phyloP scores from a whole-genome alignment of 2,329 filamentous ascomycete species.

The Daldinia sp. region DNA sequence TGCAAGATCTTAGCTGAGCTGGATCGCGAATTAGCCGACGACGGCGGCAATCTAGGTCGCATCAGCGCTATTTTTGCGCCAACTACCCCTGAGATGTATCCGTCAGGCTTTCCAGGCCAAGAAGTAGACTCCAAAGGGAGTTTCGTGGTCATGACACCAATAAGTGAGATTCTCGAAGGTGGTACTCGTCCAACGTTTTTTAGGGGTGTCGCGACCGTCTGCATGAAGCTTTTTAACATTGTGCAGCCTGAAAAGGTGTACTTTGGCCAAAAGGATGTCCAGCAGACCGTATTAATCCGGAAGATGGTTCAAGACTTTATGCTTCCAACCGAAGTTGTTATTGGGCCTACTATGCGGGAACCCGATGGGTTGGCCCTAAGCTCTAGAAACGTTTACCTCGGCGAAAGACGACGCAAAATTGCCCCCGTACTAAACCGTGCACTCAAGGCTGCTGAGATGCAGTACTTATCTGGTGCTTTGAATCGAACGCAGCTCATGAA shows the following conservation, averaged over 20 bases:
- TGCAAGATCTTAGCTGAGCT: slow-evolving; percentile 70
- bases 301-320: slow-evolving; percentile 89
- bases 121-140: slow-evolving; percentile 80
- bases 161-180: slow-evolving; percentile 84
- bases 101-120: slow-evolving; percentile 76
- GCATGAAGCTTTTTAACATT: slow-evolving; percentile 92
- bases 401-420: slow-evolving; percentile 72
- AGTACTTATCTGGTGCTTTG: slow-evolving; percentile 64
- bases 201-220: slow-evolving; percentile 93
- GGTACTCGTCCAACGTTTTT: slow-evolving; percentile 92
- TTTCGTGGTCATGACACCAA: slow-evolving; percentile 90
- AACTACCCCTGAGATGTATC: slow-evolving; percentile 85
- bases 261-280: slow-evolving; percentile 97
- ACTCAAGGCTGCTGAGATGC: slow-evolving; percentile 73
- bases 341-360: slow-evolving; percentile 80
- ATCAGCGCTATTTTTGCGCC: slow-evolving; percentile 89
- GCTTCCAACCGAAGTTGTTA: slow-evolving; percentile 75
- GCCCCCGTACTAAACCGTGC: slow-evolving; percentile 77
- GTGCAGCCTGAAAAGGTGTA: slow-evolving; percentile 80
- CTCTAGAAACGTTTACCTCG: slow-evolving; percentile 93
- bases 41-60: slow-evolving; percentile 68
- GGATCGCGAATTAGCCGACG: slow-evolving; percentile 74
- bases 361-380: slow-evolving; percentile 86
- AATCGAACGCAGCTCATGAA: slow-evolving; percentile 74
- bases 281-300: slow-evolving; percentile 91